Base-by-base conservation (phyloP, 202 grass and related monocot species). In the Dendrocalamus latiflorus region DNA sequence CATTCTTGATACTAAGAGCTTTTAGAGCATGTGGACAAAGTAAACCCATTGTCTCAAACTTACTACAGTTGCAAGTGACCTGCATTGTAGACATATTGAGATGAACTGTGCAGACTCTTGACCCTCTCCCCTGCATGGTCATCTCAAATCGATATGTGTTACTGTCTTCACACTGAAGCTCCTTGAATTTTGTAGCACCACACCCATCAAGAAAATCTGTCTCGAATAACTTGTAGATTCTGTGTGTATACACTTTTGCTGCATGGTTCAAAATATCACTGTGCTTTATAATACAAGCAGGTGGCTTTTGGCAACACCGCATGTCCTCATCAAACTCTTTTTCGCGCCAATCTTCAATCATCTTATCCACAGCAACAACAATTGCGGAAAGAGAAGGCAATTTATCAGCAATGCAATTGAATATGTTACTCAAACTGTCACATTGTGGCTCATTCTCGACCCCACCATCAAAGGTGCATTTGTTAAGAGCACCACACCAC, bases 201-300 rank as follows among this genome's bases (percentile, higher is more conserved):
- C 89, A 94, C 45, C 93, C 93, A 5, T 95, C 93, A 18, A 95
- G 90, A 92, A 88, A 95, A 81, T 95, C 88, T 5, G 83, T 87
- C 76, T 95, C 93, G 20, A 95, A 95, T 49, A 95, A 45, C 70
- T 92, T 95, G 79, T 95, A 95, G 68, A 95, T 92, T 83, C 88
- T 95, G 57, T 92, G 86, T 51, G 93, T 95, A 82, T 92, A 95
- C 38, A 88, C 82, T 65, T 88, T 90, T 64, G 90, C 84, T 60
- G 93, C 93, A 41, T 92, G 90, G 78, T 92, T 95, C 81, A 95
- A 86, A 86, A 92, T 92, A 68, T 92, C 90, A 86, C 90, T 92
- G 65, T 95, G 87, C 65, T 90, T 89, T 70, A 95, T 95, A 58
- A 88, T 86, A 72, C 93, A 91, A 59, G 70, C 54, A 80, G 84